Percentiles rank a stretch among this genome's conserved stretches.
phyloP scores from a whole-genome alignment of 2,329 filamentous ascomycete genomes.

The Endoconidiophora polonica region DNA sequence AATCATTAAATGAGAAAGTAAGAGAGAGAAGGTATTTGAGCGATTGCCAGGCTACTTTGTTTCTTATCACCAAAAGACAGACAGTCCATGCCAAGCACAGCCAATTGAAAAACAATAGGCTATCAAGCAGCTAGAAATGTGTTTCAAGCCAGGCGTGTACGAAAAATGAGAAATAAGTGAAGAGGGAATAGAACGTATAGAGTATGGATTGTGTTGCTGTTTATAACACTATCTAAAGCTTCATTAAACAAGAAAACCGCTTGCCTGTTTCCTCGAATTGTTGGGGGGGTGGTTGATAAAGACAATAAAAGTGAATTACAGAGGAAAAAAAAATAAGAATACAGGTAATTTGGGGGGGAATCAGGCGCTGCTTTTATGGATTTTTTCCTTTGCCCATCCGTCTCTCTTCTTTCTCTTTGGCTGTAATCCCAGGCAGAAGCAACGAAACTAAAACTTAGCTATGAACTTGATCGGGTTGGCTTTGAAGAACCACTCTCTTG shows the following conservation, averaged over 20 bases:
- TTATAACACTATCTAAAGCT: background rate
- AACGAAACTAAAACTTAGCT: too few relatives aligned
- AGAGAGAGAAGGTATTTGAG: too few relatives aligned
- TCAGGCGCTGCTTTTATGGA: conserved; percentile 1
- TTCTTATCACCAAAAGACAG: too few relatives aligned
- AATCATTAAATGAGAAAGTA: too few relatives aligned
- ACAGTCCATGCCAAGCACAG: too few relatives aligned
- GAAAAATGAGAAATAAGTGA: background rate
- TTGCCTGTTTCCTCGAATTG: background rate
- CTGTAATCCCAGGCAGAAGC: background rate
- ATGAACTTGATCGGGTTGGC: too few relatives aligned
- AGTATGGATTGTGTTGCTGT: background rate
- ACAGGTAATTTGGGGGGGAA: background rate
- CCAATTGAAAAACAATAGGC: too few relatives aligned
- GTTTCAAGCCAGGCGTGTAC: background rate
- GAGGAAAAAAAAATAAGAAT: conserved; percentile 1
- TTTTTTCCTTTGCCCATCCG: background rate
- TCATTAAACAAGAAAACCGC: too few relatives aligned
- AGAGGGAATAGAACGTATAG: background rate
- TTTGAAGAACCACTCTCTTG: too few relatives aligned
- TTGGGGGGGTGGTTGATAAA: background rate
- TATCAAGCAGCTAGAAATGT: too few relatives aligned
- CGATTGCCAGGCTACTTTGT: too few relatives aligned
- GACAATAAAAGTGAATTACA: background rate
- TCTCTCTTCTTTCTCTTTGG: background rate